Evolutionary conservation across 352 stramenopile genomes (phyloP).

Genomic region (Elongisporangium undulatum): DNA sequence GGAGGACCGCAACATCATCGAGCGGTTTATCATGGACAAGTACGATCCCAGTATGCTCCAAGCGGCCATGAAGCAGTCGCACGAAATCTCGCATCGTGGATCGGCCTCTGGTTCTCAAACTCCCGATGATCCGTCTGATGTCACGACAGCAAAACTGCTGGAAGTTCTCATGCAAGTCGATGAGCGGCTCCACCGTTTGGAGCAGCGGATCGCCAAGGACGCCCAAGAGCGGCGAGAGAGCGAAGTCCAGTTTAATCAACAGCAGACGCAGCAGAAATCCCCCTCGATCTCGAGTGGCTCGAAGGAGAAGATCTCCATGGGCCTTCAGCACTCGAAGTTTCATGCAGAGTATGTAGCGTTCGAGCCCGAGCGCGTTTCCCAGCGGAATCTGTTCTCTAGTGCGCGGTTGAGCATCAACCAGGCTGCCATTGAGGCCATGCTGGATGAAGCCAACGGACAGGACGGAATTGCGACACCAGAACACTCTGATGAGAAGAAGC

Average conservation of each 20-base stretch:
- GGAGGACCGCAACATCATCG: constrained; percentile 74
- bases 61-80: constrained; percentile 69
- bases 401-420: background rate
- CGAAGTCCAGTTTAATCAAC: constrained; percentile 23
- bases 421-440: background rate
- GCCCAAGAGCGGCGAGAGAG: constrained; percentile 42
- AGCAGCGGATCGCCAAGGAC: constrained; percentile 42
- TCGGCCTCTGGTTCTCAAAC: background rate
- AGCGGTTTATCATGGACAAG: constrained; percentile 86
- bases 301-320: background rate
- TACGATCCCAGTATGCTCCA: constrained; percentile 75
- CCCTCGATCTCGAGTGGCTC: background rate
- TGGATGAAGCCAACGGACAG: constrained; percentile 3
- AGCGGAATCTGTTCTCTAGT: constrained; percentile 32
- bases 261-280: background rate
- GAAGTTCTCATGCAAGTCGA: constrained; percentile 44
- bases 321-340: background rate
- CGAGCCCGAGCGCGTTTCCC: constrained; percentile 61
- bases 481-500: constrained; percentile 25
- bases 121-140: background rate
- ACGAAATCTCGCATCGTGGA: constrained; percentile 52
- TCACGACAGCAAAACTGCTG: constrained; percentile 16
- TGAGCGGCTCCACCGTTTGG: constrained; percentile 41
- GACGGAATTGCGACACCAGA: constrained; percentile 22
- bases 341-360: constrained; percentile 28